Percentiles rank a stretch among this genome's conserved stretches.
Conservation (phyloP, 768 basidiomycete genomes). For the Mycena crocata region DNA sequence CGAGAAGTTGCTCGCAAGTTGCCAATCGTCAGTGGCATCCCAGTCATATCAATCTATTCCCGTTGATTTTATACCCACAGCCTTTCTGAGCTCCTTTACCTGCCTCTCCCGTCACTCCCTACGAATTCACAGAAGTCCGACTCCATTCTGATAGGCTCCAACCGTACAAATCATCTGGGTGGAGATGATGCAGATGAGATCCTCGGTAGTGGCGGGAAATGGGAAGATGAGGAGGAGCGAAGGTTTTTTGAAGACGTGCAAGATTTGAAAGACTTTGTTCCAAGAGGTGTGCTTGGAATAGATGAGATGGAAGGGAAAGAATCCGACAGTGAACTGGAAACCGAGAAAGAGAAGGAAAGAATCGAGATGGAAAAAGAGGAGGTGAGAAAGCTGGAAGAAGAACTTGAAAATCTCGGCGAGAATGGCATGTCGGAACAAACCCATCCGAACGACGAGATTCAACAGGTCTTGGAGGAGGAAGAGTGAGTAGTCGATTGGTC, state of each 20-base stretch:
- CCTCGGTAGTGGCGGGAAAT: slow-evolving; percentile 78
- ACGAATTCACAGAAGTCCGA: slow-evolving; percentile 83
- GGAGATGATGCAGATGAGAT: slow-evolving; percentile 72
- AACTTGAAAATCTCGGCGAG: slow-evolving; percentile 71
- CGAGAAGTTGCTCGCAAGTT: slow-evolving; percentile 89
- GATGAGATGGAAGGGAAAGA: slow-evolving; percentile 55
- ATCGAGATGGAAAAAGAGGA: slow-evolving; percentile 74
- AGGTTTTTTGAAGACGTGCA: slow-evolving; percentile 93
- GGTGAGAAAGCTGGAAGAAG: slow-evolving; percentile 80
- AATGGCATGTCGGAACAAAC: slow-evolving; percentile 43
- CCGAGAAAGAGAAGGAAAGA: slow-evolving; percentile 65
- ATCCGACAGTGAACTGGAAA: slow-evolving; percentile 52
- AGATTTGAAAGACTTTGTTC: slow-evolving; percentile 93
- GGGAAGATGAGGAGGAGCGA: slow-evolving; percentile 98
- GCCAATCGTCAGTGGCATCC: slow-evolving; percentile 74
- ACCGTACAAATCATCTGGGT: slow-evolving; percentile 46
- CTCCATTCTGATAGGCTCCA: slow-evolving; percentile 81
- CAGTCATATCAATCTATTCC: slow-evolving; percentile 6
- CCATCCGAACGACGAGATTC: slow-evolving; percentile 48
- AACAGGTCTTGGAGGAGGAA: slow-evolving; percentile 37
- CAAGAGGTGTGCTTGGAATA: slow-evolving; percentile 86
- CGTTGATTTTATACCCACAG: slow-evolving; percentile 51
- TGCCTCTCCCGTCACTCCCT: slow-evolving; percentile 86
- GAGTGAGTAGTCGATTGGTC: slow-evolving; percentile 54
- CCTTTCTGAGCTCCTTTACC: slow-evolving; percentile 90